Evolutionary conservation across 208 protist genomes (phyloP).

Genomic region (Acanthamoeba sp.): DNA sequence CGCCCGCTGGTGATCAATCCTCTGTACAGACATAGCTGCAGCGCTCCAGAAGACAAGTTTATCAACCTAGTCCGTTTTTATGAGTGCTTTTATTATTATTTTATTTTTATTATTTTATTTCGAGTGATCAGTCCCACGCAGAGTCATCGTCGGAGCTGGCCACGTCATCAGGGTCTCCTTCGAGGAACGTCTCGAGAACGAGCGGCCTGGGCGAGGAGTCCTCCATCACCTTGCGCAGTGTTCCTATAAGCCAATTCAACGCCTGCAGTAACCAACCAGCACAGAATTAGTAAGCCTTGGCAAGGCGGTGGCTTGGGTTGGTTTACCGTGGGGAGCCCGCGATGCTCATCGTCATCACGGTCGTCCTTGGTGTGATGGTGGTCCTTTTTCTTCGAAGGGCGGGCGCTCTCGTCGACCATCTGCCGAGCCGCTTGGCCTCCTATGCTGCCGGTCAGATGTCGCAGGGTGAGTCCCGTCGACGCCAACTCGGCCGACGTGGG

Average conservation of each 20-base stretch:
- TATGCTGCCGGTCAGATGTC: neutral
- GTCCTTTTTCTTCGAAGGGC: neutral
- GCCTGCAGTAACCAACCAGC: too few species aligned
- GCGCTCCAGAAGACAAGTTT: too few species aligned
- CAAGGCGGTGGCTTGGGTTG: too few species aligned
- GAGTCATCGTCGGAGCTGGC: neutral
- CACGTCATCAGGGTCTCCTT: neutral
- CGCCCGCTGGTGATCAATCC: neutral
- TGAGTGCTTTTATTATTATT: too few species aligned
- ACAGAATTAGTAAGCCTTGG: neutral
- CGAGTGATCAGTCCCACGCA: neutral
- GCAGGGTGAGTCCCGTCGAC: neutral
- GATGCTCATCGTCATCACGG: neutral
- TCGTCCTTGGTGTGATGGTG: neutral
- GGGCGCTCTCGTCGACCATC: neutral
- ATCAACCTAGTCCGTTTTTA: too few species aligned
- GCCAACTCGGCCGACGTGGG: neutral
- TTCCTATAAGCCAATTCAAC: neutral
- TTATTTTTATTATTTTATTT: neutral
- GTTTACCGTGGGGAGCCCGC: neutral
- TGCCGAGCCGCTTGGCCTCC: neutral
- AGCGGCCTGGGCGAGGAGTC: neutral
- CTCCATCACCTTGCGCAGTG: neutral
- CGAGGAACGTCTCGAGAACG: conserved; percentile 14
- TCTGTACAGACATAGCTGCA: too few species aligned